A percentile compares a stretch with the other conserved stretches of the same genome.
phyloP scores from a whole-genome alignment of 2,329 filamentous ascomycete species.

The Onygenales sp. region DNA sequence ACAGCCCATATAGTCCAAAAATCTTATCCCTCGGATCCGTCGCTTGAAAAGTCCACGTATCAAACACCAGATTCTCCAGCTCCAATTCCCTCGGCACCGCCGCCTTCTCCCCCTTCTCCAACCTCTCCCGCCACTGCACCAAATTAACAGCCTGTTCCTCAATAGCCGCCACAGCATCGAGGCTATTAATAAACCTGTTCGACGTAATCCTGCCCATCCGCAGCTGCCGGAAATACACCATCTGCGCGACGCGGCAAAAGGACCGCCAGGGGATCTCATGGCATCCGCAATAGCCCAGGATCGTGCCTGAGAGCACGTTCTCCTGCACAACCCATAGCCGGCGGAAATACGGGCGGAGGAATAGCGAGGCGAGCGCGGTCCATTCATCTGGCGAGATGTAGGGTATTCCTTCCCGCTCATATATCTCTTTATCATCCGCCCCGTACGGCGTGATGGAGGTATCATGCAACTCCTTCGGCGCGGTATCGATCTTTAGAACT shows the following conservation, averaged over 20 bases:
- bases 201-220: neutral
- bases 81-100: conserved; percentile 1
- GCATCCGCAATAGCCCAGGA: conserved; percentile 9
- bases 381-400: conserved; percentile 8
- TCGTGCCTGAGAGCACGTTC: conserved; percentile 10
- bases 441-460: conserved; percentile 3
- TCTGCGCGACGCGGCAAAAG: conserved; percentile 5
- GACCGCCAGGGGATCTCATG: conserved; percentile 7
- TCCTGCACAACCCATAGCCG: conserved; percentile 18
- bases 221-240: conserved; percentile 3
- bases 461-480: conserved; percentile 1
- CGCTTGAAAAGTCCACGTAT: conserved; percentile 7
- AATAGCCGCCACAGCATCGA: conserved; percentile 3
- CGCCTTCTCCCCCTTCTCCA: neutral
- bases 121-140: conserved; percentile 6
- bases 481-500: conserved; percentile 6
- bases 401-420: conserved; percentile 6
- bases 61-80: conserved; percentile 8
- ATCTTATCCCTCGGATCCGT: conserved; percentile 11
- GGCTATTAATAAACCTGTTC: conserved; percentile 2
- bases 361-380: conserved; percentile 8
- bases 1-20: conserved; percentile 8
- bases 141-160: conserved; percentile 2
- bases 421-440: neutral
- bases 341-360: conserved; percentile 14